These are phyloP conservation scores for Fraxinus nigra DNA, from an alignment of 305 asterid genomes.

Conservation along the genomic window DNA sequence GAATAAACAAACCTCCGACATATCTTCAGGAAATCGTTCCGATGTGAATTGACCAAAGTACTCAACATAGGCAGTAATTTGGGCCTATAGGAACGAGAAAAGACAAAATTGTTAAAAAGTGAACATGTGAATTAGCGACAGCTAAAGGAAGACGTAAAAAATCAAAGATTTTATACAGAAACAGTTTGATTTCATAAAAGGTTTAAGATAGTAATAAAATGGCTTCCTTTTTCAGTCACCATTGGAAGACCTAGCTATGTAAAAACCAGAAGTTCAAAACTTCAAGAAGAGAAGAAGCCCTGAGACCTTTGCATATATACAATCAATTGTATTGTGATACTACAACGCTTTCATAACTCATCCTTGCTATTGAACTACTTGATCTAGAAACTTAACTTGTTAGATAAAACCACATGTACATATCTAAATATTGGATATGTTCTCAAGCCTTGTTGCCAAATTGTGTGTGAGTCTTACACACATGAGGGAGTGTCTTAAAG, in stretches of 20 bases:
- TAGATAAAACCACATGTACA: not conserved
- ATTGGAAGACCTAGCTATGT: not conserved
- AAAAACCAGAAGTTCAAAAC: not conserved
- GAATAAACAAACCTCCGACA: slow-evolving; percentile 67
- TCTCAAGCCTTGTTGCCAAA: not conserved
- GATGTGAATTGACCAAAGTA: slow-evolving; percentile 94
- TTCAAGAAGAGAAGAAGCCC: not conserved
- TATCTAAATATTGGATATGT: not conserved
- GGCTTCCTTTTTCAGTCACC: not conserved
- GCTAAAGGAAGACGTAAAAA: not conserved
- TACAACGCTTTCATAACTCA: not conserved
- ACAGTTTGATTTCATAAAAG: not conserved
- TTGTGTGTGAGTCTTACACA: not conserved
- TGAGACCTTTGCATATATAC: not conserved
- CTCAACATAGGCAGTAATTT: slow-evolving; percentile 86
- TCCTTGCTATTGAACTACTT: not conserved
- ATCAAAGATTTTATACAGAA: not conserved
- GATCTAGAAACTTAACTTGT: not conserved
- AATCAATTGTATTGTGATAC: not conserved
- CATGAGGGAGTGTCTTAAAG: not conserved
- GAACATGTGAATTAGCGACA: not conserved
- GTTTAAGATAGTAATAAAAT: not conserved
- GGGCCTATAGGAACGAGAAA: slow-evolving; percentile 59
- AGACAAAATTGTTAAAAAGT: not conserved
- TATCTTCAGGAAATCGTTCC: slow-evolving; percentile 94